Conservation (phyloP, 805 yeast species). For the Candida sanyiensis region DNA sequence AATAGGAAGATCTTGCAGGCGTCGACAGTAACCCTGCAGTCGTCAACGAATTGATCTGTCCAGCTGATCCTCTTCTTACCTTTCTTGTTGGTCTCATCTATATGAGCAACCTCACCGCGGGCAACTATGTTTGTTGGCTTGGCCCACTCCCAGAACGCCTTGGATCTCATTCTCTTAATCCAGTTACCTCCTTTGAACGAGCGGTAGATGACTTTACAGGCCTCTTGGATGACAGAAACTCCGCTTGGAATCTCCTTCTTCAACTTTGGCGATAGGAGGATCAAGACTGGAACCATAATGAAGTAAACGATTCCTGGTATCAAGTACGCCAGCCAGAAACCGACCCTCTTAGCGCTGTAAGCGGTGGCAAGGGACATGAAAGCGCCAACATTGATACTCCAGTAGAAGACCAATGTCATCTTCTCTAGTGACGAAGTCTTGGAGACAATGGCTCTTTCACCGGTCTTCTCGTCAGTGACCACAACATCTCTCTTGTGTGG, state of each 20-base stretch:
- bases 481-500: constrained; percentile 54
- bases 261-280: constrained; percentile 23
- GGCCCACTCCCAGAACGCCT: constrained; percentile 47
- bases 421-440: constrained; percentile 65
- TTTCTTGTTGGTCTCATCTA: constrained; percentile 14
- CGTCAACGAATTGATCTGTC: constrained; percentile 68
- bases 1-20: constrained; percentile 70
- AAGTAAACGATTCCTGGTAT: constrained; percentile 57
- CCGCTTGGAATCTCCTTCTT: constrained; percentile 23
- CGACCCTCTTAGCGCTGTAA: constrained; percentile 56
- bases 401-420: constrained; percentile 68
- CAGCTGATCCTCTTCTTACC: constrained; percentile 34
- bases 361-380: constrained; percentile 71
- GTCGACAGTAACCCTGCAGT: constrained; percentile 53
- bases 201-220: constrained; percentile 35
- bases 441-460: constrained; percentile 62
- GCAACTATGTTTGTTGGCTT: constrained; percentile 51
- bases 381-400: constrained; percentile 70
- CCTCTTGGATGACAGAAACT: constrained; percentile 38
- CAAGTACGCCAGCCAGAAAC: constrained; percentile 68
- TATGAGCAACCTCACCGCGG: constrained; percentile 25
- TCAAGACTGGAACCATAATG: constrained; percentile 42
- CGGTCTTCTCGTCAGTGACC: constrained; percentile 46
- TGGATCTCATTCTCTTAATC: constrained; percentile 33
- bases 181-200: constrained; percentile 40